Evolutionary conservation across 1,284 basidiomycete genomes (phyloP).

Genomic region (Ceratobasidium sp.): DNA sequence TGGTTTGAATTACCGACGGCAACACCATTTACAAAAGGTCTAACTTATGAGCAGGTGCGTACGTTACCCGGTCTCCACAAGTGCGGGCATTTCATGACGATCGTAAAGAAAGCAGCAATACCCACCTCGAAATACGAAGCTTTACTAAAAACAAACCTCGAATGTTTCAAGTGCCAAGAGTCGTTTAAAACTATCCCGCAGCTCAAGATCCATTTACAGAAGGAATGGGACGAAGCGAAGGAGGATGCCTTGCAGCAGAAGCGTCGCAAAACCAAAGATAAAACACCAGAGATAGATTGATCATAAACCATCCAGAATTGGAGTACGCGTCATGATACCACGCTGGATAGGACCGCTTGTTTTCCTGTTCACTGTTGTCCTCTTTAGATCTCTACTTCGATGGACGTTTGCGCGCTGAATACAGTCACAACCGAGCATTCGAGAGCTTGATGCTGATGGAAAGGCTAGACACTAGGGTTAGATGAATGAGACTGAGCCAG

Average conservation of each 20-base stretch:
- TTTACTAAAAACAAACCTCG: constrained; percentile 72
- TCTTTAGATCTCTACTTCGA: background rate
- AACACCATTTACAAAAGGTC: constrained; percentile 65
- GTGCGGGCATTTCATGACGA: constrained; percentile 1
- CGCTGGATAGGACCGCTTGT: constrained; percentile 20
- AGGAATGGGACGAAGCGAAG: constrained; percentile 59
- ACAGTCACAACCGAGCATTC: background rate
- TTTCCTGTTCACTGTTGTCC: background rate
- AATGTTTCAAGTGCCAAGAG: constrained; percentile 74
- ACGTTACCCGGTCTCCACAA: background rate
- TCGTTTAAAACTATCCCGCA: constrained; percentile 76
- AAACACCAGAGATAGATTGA: background rate
- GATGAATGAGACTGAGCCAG: background rate
- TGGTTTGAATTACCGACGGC: constrained; percentile 73
- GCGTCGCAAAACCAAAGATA: background rate
- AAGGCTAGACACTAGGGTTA: background rate
- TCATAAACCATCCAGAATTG: background rate
- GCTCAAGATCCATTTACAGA: constrained; percentile 77
- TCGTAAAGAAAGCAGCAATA: constrained; percentile 63
- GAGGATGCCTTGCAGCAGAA: background rate
- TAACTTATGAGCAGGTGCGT: constrained; percentile 19
- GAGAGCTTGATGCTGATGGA: background rate
- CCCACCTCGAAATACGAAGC: constrained; percentile 67
- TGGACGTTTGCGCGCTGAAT: too few relatives aligned
- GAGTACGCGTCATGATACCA: background rate